Evolutionary conservation across 805 yeast species (phyloP), one percentile per base, ranked within the genome.

Genomic region (Candida loeiensis): DNA sequence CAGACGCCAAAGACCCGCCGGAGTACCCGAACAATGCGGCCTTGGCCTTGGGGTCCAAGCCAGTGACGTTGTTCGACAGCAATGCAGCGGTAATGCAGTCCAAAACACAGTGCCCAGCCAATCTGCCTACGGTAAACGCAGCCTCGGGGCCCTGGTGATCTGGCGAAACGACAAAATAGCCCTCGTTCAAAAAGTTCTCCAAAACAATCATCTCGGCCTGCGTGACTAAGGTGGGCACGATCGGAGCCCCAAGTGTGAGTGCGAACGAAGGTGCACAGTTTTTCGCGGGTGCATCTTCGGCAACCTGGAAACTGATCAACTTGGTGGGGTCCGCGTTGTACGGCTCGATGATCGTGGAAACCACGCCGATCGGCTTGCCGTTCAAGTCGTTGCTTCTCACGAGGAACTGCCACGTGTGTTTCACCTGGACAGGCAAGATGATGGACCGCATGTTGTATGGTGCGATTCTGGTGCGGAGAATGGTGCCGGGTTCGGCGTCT

Each of bases 201-300:
- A 54, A 40, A 29, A 46, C 24, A 18, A 38, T 34, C 47, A 48
- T 45, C 27, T 51, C 56, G 4, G 40, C 44, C 26, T 45, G 54
- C 2, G 35, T 14, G 20, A 32, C 28, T 22, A 31, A 14, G 8
- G 39, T 33, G 16, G 32, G 12, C 11, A 30, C 14, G 4, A 28
- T 34, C 3, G 45, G 32, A 12, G 45, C 45, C 3, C 41, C 55
- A 17, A 33, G 43, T 16, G 49, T 48, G 27, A 55, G 21, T 7
- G 34, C 52, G 44, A 53, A 60, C 8, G 63, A 54, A 3, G 64
- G 57, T 4, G 64, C 44, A 47, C 66, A 61, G 38, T 58, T 43
- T 7, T 48, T 24, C 22, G 43, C 44, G 0, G 63, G 50, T 17
- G 64, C 45, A 45, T 62, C 66, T 43, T 61, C 53, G 12, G 59